Base-by-base conservation (phyloP, 208 protist species). In the Acanthamoeba triangularis region DNA sequence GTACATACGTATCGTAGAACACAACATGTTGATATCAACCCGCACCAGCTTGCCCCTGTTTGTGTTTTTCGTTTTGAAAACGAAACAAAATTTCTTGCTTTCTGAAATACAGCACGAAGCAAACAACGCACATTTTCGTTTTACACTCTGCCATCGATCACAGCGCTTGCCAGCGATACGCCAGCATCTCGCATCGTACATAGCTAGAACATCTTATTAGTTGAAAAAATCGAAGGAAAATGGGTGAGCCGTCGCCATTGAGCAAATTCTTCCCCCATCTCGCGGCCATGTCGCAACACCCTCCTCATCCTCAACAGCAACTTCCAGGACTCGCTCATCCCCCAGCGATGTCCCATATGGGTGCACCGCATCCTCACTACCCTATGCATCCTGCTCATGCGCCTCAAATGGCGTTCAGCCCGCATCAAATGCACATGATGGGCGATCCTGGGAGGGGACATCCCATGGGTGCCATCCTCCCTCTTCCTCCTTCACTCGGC, bases 231-330 rank as follows among this genome's bases (percentile, higher is more conserved):
- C 18, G 59, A 74, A 74, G n/a, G 65, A 74, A 74, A 33, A 91
- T 91, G 84, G 41, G 59, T 69, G 84, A 91, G 5, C 59, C 84
- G 8, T 91, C 74, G 44, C 74, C 74, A 54, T 28, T 91, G 44
- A 91, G 84, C 84, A 91, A 91, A 91, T 91, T 91, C 84, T 91
- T 91, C 41, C 84, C 84, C 30, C 84, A 91, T 91, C 59, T 91
- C 23, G 84, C 84, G 30, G n/a, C 41, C 28, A 61, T 91, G 84
- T 52, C 44, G 59, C 56, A 35, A 41, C 84, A 61, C 23, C 84
- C 49, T 16, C 52, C 52, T 30, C 84, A 91, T 35, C 84, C 84
- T 13, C 84, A 52, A 28, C 84, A n/a, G 33, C 84, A 52, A 56
- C 30, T 30, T 30, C 30, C 49, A 28, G 35, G 28, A n/a, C 82